phyloP scores from a whole-genome alignment of 305 asterid species.

The Fraxinus nigra region DNA sequence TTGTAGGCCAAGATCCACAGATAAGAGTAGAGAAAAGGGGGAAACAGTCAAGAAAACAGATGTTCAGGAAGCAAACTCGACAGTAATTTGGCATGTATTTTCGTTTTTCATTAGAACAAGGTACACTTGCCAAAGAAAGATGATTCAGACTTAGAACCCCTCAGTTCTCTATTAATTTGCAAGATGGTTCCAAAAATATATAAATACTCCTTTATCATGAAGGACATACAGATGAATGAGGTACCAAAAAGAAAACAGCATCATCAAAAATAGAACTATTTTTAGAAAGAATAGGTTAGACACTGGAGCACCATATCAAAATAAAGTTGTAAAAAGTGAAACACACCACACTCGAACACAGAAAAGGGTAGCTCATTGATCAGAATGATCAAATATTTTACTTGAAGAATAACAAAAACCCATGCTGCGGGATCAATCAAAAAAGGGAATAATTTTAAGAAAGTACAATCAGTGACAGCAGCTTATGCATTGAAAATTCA shows the following conservation, averaged over 20 bases:
- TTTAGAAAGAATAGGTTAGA: constrained; percentile 9
- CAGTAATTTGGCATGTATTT: not conserved
- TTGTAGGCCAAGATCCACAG: constrained; percentile 9
- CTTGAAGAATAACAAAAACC: not conserved
- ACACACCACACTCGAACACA: not conserved
- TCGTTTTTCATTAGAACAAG: not conserved
- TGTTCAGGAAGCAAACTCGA: constrained; percentile 9
- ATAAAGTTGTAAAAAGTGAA: not conserved
- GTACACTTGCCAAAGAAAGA: not conserved
- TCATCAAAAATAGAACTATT: constrained; percentile 6
- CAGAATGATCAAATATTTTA: constrained; percentile 1
- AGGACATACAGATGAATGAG: constrained; percentile 7
- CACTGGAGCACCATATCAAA: not conserved
- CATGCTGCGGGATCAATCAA: not conserved
- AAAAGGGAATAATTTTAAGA: not conserved
- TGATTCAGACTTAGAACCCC: constrained; percentile 6
- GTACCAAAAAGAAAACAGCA: not conserved
- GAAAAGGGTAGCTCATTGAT: not conserved
- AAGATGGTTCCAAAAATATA: not conserved
- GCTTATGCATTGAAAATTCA: not conserved
- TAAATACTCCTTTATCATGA: not conserved
- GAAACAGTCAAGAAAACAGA: not conserved
- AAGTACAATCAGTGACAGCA: not conserved
- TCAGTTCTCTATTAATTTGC: not conserved
- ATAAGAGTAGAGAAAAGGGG: not conserved